phyloP scores from a whole-genome alignment of 31 red algal genomes.

The Asparagopsis taxiformis region DNA sequence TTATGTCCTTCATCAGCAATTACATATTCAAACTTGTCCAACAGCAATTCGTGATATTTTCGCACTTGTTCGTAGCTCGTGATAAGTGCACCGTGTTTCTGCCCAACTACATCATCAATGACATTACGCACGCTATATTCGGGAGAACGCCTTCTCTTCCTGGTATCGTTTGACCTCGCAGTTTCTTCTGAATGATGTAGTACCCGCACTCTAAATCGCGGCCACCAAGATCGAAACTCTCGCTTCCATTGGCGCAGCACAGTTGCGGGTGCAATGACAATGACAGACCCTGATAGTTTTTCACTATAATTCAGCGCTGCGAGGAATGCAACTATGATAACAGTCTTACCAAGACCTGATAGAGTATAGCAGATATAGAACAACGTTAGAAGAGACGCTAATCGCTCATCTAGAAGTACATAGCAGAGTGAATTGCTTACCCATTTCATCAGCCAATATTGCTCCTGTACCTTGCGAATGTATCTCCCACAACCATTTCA shows the following conservation, averaged over 20 bases:
- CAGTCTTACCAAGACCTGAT: constrained; percentile 92
- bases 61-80: constrained; percentile 98
- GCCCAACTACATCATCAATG: constrained; percentile 43
- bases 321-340: constrained; percentile 91
- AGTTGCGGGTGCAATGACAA: constrained; percentile 91
- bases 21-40: constrained; percentile 88
- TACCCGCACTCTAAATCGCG: constrained; percentile 75
- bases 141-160: constrained; percentile 2
- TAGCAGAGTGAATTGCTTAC: too few species aligned
- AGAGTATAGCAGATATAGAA: too few species aligned
- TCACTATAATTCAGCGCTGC: constrained; percentile 88
- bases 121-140: constrained; percentile 23
- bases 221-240: constrained; percentile 95
- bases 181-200: constrained; percentile 75
- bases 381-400: too few species aligned
- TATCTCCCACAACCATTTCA: constrained; percentile 96
- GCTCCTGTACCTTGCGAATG: constrained; percentile 87
- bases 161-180: background rate
- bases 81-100: constrained; percentile 61
- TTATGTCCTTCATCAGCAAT: constrained; percentile 98
- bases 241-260: constrained; percentile 94
- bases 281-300: constrained; percentile 61
- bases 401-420: too few species aligned
- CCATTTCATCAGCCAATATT: constrained; percentile 97
- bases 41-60: constrained; percentile 53